Conservation (phyloP, 2,329 filamentous ascomycete species). For the Aaosphaeria arxii region DNA sequence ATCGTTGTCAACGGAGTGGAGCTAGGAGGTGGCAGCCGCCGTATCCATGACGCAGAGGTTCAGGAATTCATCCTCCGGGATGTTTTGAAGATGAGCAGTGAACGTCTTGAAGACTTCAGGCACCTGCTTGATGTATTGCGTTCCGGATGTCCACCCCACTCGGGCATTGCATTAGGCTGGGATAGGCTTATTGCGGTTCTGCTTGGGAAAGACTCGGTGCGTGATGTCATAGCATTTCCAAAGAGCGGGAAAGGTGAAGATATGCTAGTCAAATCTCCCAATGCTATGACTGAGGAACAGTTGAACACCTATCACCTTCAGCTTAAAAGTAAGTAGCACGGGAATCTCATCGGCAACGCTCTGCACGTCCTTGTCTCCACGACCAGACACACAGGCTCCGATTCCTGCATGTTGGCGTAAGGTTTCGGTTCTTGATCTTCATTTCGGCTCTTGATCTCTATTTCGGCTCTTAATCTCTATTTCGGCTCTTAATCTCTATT, state of each 20-base stretch:
- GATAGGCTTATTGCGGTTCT: conserved; percentile 82
- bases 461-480: too few species aligned
- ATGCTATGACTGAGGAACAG: conserved; percentile 60
- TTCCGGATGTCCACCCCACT: conserved; percentile 89
- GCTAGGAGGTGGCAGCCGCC: conserved; percentile 85
- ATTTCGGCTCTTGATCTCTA: too few species aligned
- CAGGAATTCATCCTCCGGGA: conserved; percentile 84
- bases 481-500: too few species aligned
- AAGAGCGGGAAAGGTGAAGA: conserved; percentile 92
- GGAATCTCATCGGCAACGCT: conserved; percentile 71
- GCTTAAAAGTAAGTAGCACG: conserved; percentile 13
- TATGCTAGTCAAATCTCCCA: conserved; percentile 74
- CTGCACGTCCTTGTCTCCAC: conserved; percentile 98
- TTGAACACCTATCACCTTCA: conserved; percentile 58
- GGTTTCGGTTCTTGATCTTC: too few species aligned
- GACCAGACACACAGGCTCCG: conserved; percentile 70
- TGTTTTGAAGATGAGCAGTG: conserved; percentile 72
- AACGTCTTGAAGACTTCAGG: conserved; percentile 74
- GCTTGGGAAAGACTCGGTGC: conserved; percentile 70
- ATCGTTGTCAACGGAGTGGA: conserved; percentile 94
- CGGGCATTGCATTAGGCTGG: conserved; percentile 89
- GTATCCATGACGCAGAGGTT: conserved; percentile 81
- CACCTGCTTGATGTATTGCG: conserved; percentile 81
- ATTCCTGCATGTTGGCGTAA: too few species aligned
- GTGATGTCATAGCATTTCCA: conserved; percentile 95